Conservation (phyloP, 2,329 filamentous ascomycete species). For the Dactylella cylindrospora region DNA sequence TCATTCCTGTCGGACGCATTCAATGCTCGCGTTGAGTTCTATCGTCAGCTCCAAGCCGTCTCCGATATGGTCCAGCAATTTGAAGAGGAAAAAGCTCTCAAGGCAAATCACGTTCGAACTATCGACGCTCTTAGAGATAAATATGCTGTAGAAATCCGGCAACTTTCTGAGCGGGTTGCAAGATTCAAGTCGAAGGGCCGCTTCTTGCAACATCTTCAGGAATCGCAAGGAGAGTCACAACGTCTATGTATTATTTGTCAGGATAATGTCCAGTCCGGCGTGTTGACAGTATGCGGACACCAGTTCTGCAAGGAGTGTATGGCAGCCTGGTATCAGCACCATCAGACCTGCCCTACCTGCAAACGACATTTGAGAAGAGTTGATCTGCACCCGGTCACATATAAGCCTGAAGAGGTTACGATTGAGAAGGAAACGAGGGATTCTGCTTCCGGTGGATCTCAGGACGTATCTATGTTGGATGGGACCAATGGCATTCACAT, state of each 20-base stretch:
- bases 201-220: conserved; percentile 63
- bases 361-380: conserved; percentile 66
- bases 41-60: conserved; percentile 84
- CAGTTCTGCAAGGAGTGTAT: conserved; percentile 91
- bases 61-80: conserved; percentile 82
- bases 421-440: conserved; percentile 63
- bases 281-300: conserved; percentile 85
- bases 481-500: conserved; percentile 55
- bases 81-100: conserved; percentile 58
- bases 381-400: conserved; percentile 81
- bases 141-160: conserved; percentile 11
- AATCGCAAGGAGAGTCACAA: conserved; percentile 64
- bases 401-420: conserved; percentile 73
- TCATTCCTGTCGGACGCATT: conserved; percentile 59
- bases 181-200: conserved; percentile 64
- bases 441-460: conserved; percentile 45
- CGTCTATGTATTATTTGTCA: conserved; percentile 84
- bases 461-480: not conserved
- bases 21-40: conserved; percentile 85
- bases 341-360: conserved; percentile 80
- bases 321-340: conserved; percentile 70
- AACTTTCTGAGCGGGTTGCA: conserved; percentile 12
- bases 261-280: conserved; percentile 69
- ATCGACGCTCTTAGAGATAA: conserved; percentile 51
- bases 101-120: conserved; percentile 62